Conservation (phyloP, 2,329 filamentous ascomycete genomes). For the Fusarium nelsonii region DNA sequence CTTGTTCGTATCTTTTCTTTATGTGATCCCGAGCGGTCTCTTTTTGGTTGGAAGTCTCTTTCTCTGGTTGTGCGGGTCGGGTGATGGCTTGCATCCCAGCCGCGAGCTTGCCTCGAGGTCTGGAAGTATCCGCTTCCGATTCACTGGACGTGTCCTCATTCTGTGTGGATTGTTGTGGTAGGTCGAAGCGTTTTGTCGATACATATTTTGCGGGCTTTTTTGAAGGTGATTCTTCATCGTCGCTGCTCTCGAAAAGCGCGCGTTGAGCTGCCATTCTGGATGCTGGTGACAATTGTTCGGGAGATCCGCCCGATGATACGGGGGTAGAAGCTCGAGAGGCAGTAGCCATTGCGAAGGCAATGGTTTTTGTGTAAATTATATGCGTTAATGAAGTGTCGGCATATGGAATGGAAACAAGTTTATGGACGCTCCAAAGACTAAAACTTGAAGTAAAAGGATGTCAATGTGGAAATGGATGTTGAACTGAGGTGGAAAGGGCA, state of each 20-base stretch:
- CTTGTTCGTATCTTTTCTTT: conserved; percentile 57
- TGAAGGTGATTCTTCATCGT: conserved; percentile 56
- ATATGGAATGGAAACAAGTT: neutral
- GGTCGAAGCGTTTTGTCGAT: conserved; percentile 7
- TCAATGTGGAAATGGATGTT: conserved; percentile 17
- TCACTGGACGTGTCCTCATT: conserved; percentile 64
- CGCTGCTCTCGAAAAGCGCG: conserved; percentile 63
- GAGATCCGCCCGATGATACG: conserved; percentile 56
- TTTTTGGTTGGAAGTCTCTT: conserved; percentile 13
- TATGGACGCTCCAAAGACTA: neutral
- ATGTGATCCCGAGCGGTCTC: conserved; percentile 58
- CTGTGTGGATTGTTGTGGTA: conserved; percentile 39
- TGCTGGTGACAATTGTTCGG: conserved; percentile 62
- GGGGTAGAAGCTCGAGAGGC: conserved; percentile 61
- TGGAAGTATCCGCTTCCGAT: conserved; percentile 52
- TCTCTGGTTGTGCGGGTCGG: conserved; percentile 30
- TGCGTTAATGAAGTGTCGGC: neutral
- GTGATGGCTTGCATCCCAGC: conserved; percentile 68
- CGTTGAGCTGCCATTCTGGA: conserved; percentile 69
- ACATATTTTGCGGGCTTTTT: conserved; percentile 27
- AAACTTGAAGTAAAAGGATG: conserved; percentile 11
- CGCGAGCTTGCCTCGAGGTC: conserved; percentile 73
- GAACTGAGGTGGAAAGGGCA: conserved; percentile 11
- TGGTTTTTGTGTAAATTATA: conserved; percentile 5
- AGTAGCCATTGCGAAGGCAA: conserved; percentile 57